phyloP scores from a whole-genome alignment of 495 filamentous ascomycete species.

The Lineolata rhizophorae region DNA sequence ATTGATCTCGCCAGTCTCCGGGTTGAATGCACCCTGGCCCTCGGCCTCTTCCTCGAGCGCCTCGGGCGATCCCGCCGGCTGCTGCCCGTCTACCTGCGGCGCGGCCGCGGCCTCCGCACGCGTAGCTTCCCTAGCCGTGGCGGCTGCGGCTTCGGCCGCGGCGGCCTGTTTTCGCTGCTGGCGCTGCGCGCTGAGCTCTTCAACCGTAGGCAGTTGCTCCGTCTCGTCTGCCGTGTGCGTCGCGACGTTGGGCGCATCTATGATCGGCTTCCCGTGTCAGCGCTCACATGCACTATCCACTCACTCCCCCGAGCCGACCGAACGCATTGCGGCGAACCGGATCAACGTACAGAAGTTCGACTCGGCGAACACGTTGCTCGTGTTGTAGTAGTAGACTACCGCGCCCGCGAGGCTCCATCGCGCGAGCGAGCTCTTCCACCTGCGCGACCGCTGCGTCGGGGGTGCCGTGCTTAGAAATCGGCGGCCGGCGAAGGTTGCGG shows the following conservation, averaged over 20 bases:
- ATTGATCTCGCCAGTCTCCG: conserved; percentile 98
- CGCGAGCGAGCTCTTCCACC: conserved; percentile 56
- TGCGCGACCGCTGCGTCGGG: conserved; percentile 38
- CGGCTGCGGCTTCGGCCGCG: background rate
- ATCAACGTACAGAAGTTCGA: conserved; percentile 44
- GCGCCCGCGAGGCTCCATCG: conserved; percentile 58
- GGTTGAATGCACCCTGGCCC: conserved; percentile 83
- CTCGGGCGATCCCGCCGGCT: conserved; percentile 17
- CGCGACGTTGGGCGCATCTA: too few relatives aligned
- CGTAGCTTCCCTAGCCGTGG: background rate
- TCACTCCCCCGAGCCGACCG: background rate
- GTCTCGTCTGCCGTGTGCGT: conserved; percentile 12
- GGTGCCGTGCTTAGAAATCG: conserved; percentile 55
- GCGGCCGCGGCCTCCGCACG: conserved; percentile 6
- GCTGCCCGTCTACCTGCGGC: background rate
- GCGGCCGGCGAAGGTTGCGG: too few relatives aligned
- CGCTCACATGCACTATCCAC: too few relatives aligned
- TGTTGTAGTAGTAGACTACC: conserved; percentile 85
- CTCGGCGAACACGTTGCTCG: conserved; percentile 66
- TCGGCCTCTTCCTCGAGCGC: conserved; percentile 60
- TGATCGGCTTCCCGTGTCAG: too few relatives aligned
- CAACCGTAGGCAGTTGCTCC: conserved; percentile 16
- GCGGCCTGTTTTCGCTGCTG: conserved; percentile 5
- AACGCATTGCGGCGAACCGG: background rate
- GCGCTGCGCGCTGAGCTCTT: conserved; percentile 13